A percentile compares a stretch with the other conserved stretches of the same genome.
Evolutionary conservation across 805 yeast species (phyloP).

Genomic region (Lachancea sp.): DNA sequence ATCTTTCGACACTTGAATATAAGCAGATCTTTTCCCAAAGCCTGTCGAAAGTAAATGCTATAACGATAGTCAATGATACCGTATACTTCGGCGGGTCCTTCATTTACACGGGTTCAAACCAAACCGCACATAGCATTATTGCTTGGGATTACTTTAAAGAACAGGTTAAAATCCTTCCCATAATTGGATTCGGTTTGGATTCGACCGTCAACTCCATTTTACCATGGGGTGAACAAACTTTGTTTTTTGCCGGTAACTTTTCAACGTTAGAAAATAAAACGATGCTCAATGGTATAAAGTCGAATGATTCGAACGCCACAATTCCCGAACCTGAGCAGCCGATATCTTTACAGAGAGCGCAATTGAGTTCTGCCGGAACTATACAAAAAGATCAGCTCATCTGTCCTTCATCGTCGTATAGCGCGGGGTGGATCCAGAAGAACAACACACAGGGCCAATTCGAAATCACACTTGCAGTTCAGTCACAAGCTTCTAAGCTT

Average conservation of each 20-base stretch:
- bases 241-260: conserved; percentile 80
- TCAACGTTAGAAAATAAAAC: conserved; percentile 49
- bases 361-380: conserved; percentile 39
- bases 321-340: conserved; percentile 50
- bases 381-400: conserved; percentile 36
- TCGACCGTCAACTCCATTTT: conserved; percentile 59
- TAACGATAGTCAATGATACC: conserved; percentile 44
- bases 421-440: conserved; percentile 46
- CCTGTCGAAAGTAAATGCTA: conserved; percentile 35
- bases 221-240: conserved; percentile 40
- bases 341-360: conserved; percentile 52
- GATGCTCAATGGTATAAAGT: conserved; percentile 22
- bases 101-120: conserved; percentile 43
- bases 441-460: conserved; percentile 55
- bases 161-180: conserved; percentile 46
- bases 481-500: conserved; percentile 60
- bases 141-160: conserved; percentile 48
- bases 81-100: conserved; percentile 82
- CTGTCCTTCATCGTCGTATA: conserved; percentile 47
- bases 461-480: conserved; percentile 51
- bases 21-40: conserved; percentile 23
- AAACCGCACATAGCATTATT: conserved; percentile 41
- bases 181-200: conserved; percentile 66
- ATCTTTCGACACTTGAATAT: conserved; percentile 26
- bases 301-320: conserved; percentile 22